Evolutionary conservation across 805 yeast species (phyloP), one percentile per base, ranked within the genome.

Genomic region (Yarrowia sp.): DNA sequence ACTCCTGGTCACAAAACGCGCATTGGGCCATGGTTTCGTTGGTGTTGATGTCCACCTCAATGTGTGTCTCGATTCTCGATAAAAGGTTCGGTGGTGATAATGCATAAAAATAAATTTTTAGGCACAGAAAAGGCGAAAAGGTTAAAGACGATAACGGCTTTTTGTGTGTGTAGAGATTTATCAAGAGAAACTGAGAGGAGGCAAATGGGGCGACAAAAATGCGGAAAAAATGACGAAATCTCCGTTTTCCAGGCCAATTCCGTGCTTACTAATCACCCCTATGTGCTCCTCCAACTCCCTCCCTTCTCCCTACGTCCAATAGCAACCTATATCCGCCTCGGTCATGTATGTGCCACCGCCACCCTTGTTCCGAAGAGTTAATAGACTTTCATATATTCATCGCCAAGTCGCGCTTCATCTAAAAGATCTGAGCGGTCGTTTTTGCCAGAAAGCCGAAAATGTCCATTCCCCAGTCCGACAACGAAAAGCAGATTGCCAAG

Each of bases 391-490:
- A 55, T 55, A 55, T 24, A 7, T 55, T 20, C 44, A 9, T 38
- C 43, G 58, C 58, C 58, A 52, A 52, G 58, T 36, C 42, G 34
- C 58, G 58, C 30, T 38, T 36, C 40, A 19, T 36, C 56, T 34
- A 17, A 17, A 17, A 50, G 42, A 50, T 53, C 44, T 3, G 30
- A 52, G 34, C 19, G 20, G 40, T 13, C 34, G 36, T 3, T 20
- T 50, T 53, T 24, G n/a, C n/a, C n/a, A n/a, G 34, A 10, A 34
- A 46, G 6, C 50, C 60, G n/a, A 38, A n/a, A 3, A 55, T 55
- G 61, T 55, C 61, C 20, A 55, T 40, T 24, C 46, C 61, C 46
- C 46, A 39, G 20, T 55, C 61, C 15, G 61, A 55, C 46, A 55
- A 55, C 46, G 20, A 40, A 6, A 39, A 55, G 19, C 44, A 55